These are phyloP conservation scores for Kandelia obovata DNA, from an alignment of 345 rosid species.

Conservation along the genomic window DNA sequence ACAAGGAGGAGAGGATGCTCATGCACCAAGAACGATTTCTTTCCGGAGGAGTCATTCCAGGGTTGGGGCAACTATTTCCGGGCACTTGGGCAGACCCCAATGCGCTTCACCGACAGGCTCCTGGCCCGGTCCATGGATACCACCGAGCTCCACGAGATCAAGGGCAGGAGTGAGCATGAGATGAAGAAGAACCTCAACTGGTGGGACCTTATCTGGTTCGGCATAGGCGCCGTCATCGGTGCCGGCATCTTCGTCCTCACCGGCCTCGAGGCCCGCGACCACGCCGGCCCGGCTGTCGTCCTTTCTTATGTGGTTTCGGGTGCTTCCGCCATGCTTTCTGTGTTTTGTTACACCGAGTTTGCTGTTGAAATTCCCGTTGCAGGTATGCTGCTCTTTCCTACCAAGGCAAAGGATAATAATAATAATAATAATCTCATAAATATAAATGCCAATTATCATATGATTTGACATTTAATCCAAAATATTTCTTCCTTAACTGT, in stretches of 20 bases:
- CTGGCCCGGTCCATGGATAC: slow-evolving; percentile 21
- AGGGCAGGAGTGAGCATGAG: slow-evolving; percentile 22
- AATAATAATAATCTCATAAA: no score
- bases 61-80: slow-evolving; percentile 13
- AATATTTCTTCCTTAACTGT: no score
- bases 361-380: slow-evolving; percentile 31
- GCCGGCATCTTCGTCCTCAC: slow-evolving; percentile 27
- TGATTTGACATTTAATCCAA: no score
- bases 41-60: slow-evolving; percentile 21
- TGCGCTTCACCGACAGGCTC: slow-evolving; percentile 19
- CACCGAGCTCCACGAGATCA: slow-evolving; percentile 18
- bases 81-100: slow-evolving; percentile 18
- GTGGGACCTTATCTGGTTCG: slow-evolving; percentile 34
- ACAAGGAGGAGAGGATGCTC: slow-evolving; percentile 14
- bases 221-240: slow-evolving; percentile 21
- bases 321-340: slow-evolving; percentile 27
- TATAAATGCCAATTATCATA: no score
- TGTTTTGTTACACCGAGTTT: slow-evolving; percentile 27
- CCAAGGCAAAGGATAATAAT: no score
- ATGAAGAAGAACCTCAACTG: slow-evolving; percentile 27
- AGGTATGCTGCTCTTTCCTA: neutral
- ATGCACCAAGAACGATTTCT: slow-evolving; percentile 18
- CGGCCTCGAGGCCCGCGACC: slow-evolving; percentile 20
- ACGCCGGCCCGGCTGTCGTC: slow-evolving; percentile 22
- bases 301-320: slow-evolving; percentile 25